These are phyloP conservation scores for Trametes cinnabarina DNA, from an alignment of 768 basidiomycete genomes.

Conservation along the genomic window DNA sequence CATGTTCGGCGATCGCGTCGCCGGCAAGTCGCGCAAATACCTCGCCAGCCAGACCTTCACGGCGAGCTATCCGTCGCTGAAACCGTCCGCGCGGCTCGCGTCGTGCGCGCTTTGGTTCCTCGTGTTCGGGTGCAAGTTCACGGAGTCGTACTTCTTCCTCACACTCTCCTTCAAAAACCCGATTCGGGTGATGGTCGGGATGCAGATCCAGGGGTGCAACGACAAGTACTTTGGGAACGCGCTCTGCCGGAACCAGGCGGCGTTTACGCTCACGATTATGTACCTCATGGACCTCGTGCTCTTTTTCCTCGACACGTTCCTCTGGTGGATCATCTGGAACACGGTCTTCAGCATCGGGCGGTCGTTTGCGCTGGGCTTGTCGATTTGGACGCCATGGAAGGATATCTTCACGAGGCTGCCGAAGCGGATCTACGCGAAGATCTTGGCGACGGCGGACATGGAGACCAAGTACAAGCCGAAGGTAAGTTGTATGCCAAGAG, in stretches of 20 bases:
- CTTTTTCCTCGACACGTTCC: slow-evolving; percentile 98
- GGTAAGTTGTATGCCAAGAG: too few species aligned
- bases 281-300: slow-evolving; percentile 96
- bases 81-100: slow-evolving; percentile 63
- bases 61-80: slow-evolving; percentile 82
- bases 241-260: slow-evolving; percentile 90
- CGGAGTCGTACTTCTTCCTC: slow-evolving; percentile 97
- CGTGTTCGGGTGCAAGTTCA: slow-evolving; percentile 94
- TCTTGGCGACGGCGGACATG: slow-evolving; percentile 93
- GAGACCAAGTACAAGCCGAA: slow-evolving; percentile 99
- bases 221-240: slow-evolving; percentile 83
- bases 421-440: slow-evolving; percentile 94
- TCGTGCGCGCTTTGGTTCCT: slow-evolving; percentile 85
- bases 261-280: slow-evolving; percentile 96
- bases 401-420: slow-evolving; percentile 95
- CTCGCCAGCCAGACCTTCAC: slow-evolving; percentile 99
- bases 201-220: slow-evolving; percentile 89
- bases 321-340: slow-evolving; percentile 99
- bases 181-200: slow-evolving; percentile 91
- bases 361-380: slow-evolving; percentile 87
- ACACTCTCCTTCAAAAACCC: slow-evolving; percentile 93
- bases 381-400: slow-evolving; percentile 99
- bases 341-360: slow-evolving; percentile 88
- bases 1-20: slow-evolving; percentile 98
- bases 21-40: slow-evolving; percentile 93